Base-by-base conservation (phyloP, 2,329 filamentous ascomycete species). In the Fusarium sp. region DNA sequence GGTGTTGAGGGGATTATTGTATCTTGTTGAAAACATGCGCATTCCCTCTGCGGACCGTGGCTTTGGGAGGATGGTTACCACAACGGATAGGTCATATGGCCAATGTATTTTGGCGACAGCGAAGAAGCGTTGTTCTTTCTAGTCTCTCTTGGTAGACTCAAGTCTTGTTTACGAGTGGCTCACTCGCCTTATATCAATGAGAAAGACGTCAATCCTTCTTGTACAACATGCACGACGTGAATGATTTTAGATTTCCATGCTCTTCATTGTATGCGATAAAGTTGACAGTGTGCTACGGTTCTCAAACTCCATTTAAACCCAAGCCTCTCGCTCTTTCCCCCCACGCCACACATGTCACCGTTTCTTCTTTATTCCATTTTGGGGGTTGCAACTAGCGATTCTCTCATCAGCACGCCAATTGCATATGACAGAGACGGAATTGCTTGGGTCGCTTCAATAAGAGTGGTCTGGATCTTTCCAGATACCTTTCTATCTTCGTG, bases 121-220 rank as follows among this genome's bases (percentile, higher is more conserved):
- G 62, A 75, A 59, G 71, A 68, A 68, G 64, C 49, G 69, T 70
- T 69, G 57, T 62, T 63, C 30, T 64, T 54, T 61, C 61, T 49
- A 51, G 66, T 66, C 54, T 73, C 60, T 70, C 57, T 44, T 63
- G 57, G 54, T 68, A 25, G 61, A 49, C 30, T 60, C 62, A 72
- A 59, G 53, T 62, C 57, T 59, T 63, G 56, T 61, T 70, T 56
- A 51, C 55, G 59, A 55, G 43, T 43, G 57, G 40, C 63, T 52
- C 63, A 42, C 53, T 69, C 63, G 54, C 54, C 51, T 63, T 55
- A 50, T 49, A 62, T 61, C 66, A 72, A 70, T 64, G 59, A 75
- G 59, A 67, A 66, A 60, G 30, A 72, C 55, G 60, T 72, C 66
- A 68, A 74, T 69, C 53, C 63, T 71, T 68, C 44, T 58, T 40